Percentiles rank a stretch among this genome's conserved stretches.
These are phyloP conservation scores for Gilbertella persicaria DNA, from an alignment of 371 early-diverging fungal species.

Conservation along the genomic window DNA sequence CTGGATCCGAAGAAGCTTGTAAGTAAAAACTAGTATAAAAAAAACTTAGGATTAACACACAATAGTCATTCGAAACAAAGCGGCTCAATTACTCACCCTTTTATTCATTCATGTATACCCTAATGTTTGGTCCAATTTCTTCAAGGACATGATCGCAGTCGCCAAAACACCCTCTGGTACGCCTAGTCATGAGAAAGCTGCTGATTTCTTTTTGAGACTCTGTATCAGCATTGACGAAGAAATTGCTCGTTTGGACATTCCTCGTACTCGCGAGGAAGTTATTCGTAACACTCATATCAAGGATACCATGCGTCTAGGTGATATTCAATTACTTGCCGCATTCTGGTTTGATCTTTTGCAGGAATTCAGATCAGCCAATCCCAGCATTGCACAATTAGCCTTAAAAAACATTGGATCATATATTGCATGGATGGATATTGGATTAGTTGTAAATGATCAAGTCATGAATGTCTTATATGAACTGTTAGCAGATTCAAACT, in stretches of 20 bases:
- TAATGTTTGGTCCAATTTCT: constrained; percentile 85
- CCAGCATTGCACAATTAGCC: constrained; percentile 61
- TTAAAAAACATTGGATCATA: constrained; percentile 70
- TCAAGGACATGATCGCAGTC: constrained; percentile 79
- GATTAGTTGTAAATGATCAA: constrained; percentile 81
- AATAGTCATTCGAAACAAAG: constrained; percentile 83
- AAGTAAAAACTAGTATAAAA: constrained; percentile 18
- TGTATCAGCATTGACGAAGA: constrained; percentile 88
- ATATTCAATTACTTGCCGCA: constrained; percentile 73
- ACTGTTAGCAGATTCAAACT: constrained; percentile 56
- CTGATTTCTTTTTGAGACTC: constrained; percentile 83
- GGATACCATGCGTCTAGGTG: constrained; percentile 89
- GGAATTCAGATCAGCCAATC: constrained; percentile 54
- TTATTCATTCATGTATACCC: constrained; percentile 84
- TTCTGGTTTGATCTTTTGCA: constrained; percentile 76
- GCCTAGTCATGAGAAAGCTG: constrained; percentile 57
- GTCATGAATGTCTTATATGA: constrained; percentile 80
- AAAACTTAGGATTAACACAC: background rate
- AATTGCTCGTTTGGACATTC: constrained; percentile 77
- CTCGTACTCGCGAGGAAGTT: constrained; percentile 72
- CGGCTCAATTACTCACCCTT: constrained; percentile 83
- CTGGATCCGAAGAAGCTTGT: constrained; percentile 61
- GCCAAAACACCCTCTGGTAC: constrained; percentile 48
- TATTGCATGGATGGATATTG: constrained; percentile 93
- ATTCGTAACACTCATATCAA: constrained; percentile 83